These are phyloP conservation scores for Deuterostichococcus epilithicus DNA, from an alignment of 139 green algal species.

Conservation along the genomic window DNA sequence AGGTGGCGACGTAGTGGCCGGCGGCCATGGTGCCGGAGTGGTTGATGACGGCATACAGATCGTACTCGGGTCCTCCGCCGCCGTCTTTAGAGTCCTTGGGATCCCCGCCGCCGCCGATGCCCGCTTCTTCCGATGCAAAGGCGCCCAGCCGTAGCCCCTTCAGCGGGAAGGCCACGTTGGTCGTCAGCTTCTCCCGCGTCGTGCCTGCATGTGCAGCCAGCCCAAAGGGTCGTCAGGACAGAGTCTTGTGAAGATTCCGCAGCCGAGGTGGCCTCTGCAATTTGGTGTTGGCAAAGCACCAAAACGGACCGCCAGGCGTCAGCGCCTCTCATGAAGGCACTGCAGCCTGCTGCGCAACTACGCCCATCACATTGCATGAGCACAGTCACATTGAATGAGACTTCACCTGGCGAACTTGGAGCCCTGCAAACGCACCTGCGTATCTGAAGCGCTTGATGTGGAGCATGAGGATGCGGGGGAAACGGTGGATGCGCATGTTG, in stretches of 20 bases:
- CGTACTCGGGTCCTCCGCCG: slow-evolving; percentile 24
- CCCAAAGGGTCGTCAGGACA: too few species aligned
- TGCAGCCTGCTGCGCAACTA: too few species aligned
- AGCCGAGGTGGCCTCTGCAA: slow-evolving; percentile 3
- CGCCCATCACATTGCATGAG: not conserved
- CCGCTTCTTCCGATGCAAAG: too few species aligned
- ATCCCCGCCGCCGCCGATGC: too few species aligned
- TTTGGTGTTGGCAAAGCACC: not conserved
- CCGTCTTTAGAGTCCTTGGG: too few species aligned
- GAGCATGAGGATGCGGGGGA: slow-evolving; percentile 45
- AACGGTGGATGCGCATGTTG: slow-evolving; percentile 44
- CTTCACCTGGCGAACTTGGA: not conserved
- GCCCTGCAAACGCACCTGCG: not conserved
- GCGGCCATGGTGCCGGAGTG: slow-evolving; percentile 32
- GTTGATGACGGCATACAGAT: slow-evolving; percentile 47
- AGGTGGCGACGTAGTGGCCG: slow-evolving; percentile 47
- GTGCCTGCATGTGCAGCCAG: not conserved
- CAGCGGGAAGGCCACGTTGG: slow-evolving; percentile 44
- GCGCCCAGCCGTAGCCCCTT: slow-evolving; percentile 10
- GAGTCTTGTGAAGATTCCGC: too few species aligned
- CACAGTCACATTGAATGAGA: not conserved
- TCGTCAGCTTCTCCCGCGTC: slow-evolving; percentile 43
- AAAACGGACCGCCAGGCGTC: not conserved
- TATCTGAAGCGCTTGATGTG: slow-evolving; percentile 63
- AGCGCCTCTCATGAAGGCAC: too few species aligned